These are phyloP conservation scores for Uronychia setigera DNA, from an alignment of 73 alveolate genomes.

Conservation along the genomic window DNA sequence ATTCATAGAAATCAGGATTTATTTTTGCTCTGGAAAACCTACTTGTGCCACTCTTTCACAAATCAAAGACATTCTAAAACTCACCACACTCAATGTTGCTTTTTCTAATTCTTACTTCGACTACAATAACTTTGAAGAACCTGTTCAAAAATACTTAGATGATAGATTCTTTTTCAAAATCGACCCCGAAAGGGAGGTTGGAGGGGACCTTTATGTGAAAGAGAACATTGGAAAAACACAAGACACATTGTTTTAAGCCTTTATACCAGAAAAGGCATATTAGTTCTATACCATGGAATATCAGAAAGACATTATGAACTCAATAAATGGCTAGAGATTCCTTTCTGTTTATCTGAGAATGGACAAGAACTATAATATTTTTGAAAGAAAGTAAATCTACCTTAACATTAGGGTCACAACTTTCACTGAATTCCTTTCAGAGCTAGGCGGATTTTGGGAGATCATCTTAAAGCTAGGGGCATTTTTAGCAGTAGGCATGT, in stretches of 20 bases:
- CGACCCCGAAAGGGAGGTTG: background rate
- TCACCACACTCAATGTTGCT: background rate
- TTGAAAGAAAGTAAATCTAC: background rate
- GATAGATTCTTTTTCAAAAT: constrained; percentile 13
- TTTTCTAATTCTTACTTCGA: constrained; percentile 26
- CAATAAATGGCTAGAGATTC: background rate
- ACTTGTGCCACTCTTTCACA: background rate
- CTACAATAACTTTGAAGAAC: constrained; percentile 19
- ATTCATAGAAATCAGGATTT: background rate
- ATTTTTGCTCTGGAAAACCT: background rate
- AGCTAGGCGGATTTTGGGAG: background rate
- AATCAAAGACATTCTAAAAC: background rate
- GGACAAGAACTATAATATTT: background rate
- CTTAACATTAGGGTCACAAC: background rate
- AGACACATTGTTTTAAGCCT: background rate
- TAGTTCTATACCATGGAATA: background rate
- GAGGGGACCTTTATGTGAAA: background rate
- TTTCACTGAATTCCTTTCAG: background rate
- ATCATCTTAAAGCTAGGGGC: background rate
- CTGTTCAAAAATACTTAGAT: constrained; percentile 27
- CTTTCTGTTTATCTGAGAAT: background rate
- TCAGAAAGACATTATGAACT: background rate
- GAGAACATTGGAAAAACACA: background rate
- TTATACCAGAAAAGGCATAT: background rate
- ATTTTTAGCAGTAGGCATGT: too few species aligned